Percentiles rank a stretch among this genome's conserved stretches.
phyloP scores from a whole-genome alignment of 169 alveolate species.

The Ichthyophthirius multifiliis region DNA sequence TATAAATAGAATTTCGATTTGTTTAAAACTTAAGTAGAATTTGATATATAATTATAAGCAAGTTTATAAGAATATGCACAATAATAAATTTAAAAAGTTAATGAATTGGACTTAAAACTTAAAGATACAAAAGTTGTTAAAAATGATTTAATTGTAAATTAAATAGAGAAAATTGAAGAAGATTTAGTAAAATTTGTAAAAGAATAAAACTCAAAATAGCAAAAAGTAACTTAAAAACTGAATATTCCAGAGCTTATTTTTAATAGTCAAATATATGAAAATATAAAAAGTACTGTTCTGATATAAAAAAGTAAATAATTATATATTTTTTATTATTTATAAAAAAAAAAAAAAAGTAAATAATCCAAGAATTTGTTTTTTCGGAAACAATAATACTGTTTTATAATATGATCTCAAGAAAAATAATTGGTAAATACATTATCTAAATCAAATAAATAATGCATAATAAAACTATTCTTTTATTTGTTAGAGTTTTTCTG shows the following conservation, averaged over 20 bases:
- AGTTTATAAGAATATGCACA: too few relatives aligned
- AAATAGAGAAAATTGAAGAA: not conserved
- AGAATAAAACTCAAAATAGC: too few relatives aligned
- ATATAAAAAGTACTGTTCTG: too few relatives aligned
- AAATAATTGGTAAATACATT: not conserved
- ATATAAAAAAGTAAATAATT: not conserved
- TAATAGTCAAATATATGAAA: too few relatives aligned
- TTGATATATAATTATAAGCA: too few relatives aligned
- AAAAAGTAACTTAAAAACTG: too few relatives aligned
- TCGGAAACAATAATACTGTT: not conserved
- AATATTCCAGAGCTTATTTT: too few relatives aligned
- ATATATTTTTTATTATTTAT: not conserved
- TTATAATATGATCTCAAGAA: not conserved
- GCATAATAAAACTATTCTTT: too few relatives aligned
- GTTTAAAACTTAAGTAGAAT: too few relatives aligned
- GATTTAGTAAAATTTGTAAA: not conserved
- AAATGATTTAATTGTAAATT: not conserved
- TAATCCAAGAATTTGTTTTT: not conserved
- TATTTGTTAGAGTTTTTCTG: not conserved
- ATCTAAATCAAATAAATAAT: not conserved
- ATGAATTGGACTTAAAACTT: too few relatives aligned
- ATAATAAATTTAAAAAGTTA: too few relatives aligned
- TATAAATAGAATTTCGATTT: too few relatives aligned
- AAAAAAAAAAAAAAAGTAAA: not conserved
- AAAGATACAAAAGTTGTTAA: not conserved